Evolutionary conservation across 768 basidiomycete genomes (phyloP), one percentile per base, ranked within the genome.

Genomic region (Mycena vulgaris): DNA sequence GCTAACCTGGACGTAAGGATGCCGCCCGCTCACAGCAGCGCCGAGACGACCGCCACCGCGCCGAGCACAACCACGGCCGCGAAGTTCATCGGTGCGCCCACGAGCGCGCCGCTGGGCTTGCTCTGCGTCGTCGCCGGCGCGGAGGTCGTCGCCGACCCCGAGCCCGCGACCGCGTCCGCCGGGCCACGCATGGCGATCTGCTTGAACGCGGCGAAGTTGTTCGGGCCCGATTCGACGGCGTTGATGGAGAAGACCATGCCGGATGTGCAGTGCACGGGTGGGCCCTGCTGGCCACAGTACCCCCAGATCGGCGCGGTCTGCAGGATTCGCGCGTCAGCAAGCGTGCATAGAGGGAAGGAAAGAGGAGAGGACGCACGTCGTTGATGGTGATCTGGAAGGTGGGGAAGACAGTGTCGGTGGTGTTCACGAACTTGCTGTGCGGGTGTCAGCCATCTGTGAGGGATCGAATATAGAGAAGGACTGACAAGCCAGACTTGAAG

Each of bases 371-470:
- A 68, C 73, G 39, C 39, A 76, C 79, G 75, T 87, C 83, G 76
- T 87, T 86, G 67, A 86, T 77, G 51, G 78, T 79, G 72, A 87
- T 76, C 11, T 77, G 79, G 77, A 80, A 87, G 0, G 80, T 83
- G 19, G 87, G 86, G 76, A 83, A 80, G 39, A 28, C 56, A 17
- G 77, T 77, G 5, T 80, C 78, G 47, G 79, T 78, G 52, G 73
- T 66, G 14, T 75, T 75, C 25, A 85, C 85, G 7, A 30, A 37
- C 30, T 40, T 17, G 63, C 69, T 70, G 85, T 76, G 79, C 79
- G 9, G 9, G 11, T 4, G 47, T 25, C 4, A 48, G 13, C 58
- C 11, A 31, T 27, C 28, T 31, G 37, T 31, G 27, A 13, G 21
- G 7, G n/a, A 13, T 14, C 10, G 11, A 2, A 37, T 28, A 13